Evolutionary conservation across 805 yeast genomes (phyloP).

Genomic region (Metschnikowia picachoensis): DNA sequence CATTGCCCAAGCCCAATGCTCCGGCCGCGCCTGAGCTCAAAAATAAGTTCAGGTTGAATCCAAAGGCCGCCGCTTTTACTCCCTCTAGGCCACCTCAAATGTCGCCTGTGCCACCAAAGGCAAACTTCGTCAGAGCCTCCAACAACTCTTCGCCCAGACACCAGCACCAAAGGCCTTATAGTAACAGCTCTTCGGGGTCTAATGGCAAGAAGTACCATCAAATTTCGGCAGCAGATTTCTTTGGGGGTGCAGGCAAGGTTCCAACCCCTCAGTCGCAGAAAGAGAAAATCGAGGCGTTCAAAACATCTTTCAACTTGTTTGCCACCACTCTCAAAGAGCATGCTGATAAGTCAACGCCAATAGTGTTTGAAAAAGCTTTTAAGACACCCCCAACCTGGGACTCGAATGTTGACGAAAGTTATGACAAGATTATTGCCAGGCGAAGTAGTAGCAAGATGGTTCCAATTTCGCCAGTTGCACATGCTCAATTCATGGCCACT

Average conservation of each 20-base stretch:
- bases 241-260: constrained; percentile 36
- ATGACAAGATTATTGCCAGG: constrained; percentile 49
- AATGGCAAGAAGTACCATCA: constrained; percentile 29
- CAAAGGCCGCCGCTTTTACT: constrained; percentile 63
- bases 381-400: constrained; percentile 79
- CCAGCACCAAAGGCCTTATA: constrained; percentile 30
- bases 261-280: constrained; percentile 38
- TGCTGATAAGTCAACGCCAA: constrained; percentile 19
- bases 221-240: constrained; percentile 39
- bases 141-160: constrained; percentile 34
- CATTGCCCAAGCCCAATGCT: constrained; percentile 3
- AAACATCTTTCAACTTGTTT: constrained; percentile 50
- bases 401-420: constrained; percentile 53
- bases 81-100: constrained; percentile 37
- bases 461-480: constrained; percentile 18
- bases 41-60: constrained; percentile 61
- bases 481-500: constrained; percentile 28
- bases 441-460: constrained; percentile 9
- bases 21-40: constrained; percentile 6
- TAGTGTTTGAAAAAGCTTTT: constrained; percentile 57
- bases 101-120: constrained; percentile 28
- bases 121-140: constrained; percentile 22
- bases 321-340: constrained; percentile 38
- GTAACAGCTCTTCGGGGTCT: constrained; percentile 17
- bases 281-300: constrained; percentile 35